phyloP scores from a whole-genome alignment of 805 yeast genomes.

The Lipomyces sp. region DNA sequence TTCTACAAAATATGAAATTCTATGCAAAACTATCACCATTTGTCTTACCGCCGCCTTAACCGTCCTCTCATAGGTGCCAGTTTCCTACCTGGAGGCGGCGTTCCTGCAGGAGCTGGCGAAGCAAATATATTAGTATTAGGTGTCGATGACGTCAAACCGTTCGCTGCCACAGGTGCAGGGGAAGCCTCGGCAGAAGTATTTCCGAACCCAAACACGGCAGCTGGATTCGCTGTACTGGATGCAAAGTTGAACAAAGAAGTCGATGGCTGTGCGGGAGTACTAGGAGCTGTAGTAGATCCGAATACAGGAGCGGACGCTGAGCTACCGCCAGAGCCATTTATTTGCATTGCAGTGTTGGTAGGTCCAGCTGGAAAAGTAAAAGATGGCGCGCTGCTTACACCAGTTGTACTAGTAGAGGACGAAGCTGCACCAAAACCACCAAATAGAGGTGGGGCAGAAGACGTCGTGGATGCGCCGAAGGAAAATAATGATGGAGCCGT shows the following conservation, averaged over 20 bases:
- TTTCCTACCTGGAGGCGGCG: conserved; percentile 30
- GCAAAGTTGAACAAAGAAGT: conserved; percentile 20
- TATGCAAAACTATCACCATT: conserved; percentile 5
- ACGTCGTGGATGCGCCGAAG: conserved; percentile 19
- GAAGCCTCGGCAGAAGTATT: not conserved
- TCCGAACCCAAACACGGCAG: conserved; percentile 35
- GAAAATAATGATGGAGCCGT: conserved; percentile 12
- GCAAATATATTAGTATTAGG: conserved; percentile 31
- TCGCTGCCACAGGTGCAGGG: not conserved
- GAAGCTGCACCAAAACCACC: conserved; percentile 2
- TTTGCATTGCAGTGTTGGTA: not conserved
- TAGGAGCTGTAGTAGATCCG: conserved; percentile 13
- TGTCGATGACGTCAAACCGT: not conserved
- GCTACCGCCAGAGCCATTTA: conserved; percentile 4
- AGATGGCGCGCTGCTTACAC: not conserved
- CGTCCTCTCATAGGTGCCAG: conserved; percentile 35
- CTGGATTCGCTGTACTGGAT: conserved; percentile 22
- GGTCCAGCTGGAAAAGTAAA: conserved; percentile 1
- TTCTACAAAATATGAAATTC: not conserved
- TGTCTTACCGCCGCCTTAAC: conserved; percentile 4
- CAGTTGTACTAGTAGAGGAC: not conserved
- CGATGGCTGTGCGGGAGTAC: not conserved
- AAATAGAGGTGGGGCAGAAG: conserved; percentile 16
- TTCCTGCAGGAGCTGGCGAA: conserved; percentile 20
- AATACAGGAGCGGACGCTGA: conserved; percentile 15